Base-by-base conservation (phyloP, 164 flowering plant species). In the Tetrastigma voinierianum region DNA sequence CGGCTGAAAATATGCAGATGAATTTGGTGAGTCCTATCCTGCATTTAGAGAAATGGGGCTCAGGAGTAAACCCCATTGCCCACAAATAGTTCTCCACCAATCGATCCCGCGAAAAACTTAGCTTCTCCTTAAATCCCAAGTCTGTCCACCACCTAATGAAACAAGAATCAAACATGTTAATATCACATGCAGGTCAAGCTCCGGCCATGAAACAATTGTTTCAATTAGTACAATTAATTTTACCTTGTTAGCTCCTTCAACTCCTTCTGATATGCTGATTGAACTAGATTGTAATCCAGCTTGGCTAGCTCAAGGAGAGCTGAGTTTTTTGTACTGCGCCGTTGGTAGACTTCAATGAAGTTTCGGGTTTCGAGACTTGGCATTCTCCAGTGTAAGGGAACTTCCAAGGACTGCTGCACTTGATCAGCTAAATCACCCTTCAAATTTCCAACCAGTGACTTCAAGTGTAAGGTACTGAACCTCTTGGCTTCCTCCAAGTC, bases 111-210 rank as follows among this genome's bases (percentile, higher is more conserved):
- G 81, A 5, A 62, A 77, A 80, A 13, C 46, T 18, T 3, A 70
- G 55, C 12, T 58, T 69, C 11, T 66, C 62, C 17, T 21, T 46
- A 9, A 72, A 47, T 1, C 58, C 69, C 59, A 70, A 10, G 10
- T 54, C 57, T 24, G 17, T 72, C 81, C 81, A 74, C 81, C 83
- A 80, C 59, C 81, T 80, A 1, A 3, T 59, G 2, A 55, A 55
- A 7, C 9, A 20, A 32, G 2, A 3, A 1, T 16, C 19, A 16
- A 46, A 15, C 13, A 20, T 51, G 17, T 10, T 24, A 25, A 51
- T 66, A 21, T 18, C 10, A 21, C 10, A 40, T 18, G 24, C 10
- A 40, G 12, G 24, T 13, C 32, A 32, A 32, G 0, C 40, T 32
- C 6, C 40, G 3, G 40, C 40, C 40, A 32, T 32, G 40, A 25